Conservation (phyloP, 1,284 basidiomycete genomes). For the Exobasidium cylindrosporum region DNA sequence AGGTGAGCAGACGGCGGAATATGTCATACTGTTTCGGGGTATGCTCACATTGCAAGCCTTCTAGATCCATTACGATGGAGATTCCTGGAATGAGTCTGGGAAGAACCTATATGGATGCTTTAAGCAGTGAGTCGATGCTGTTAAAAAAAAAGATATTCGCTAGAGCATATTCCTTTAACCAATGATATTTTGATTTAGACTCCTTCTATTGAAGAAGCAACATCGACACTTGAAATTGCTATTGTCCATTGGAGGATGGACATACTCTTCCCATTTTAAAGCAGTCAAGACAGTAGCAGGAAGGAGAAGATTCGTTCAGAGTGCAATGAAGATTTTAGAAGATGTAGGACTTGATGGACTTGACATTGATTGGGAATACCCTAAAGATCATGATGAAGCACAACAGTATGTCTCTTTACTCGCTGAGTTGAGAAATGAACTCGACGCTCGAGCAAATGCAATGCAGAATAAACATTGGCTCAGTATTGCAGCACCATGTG, state of each 20-base stretch:
- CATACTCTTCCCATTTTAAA: conserved; percentile 53
- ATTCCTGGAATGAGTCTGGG: conserved; percentile 59
- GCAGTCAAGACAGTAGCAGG: conserved; percentile 33
- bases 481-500: conserved; percentile 77
- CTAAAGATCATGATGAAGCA: conserved; percentile 68
- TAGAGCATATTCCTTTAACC: too few species aligned
- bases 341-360: conserved; percentile 83
- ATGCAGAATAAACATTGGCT: conserved; percentile 64
- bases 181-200: too few species aligned
- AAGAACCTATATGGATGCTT: conserved; percentile 81
- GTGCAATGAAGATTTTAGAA: conserved; percentile 71
- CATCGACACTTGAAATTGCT: conserved; percentile 61
- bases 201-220: conserved; percentile 74
- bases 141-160: too few species aligned
- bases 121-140: too few species aligned
- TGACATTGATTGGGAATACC: conserved; percentile 78
- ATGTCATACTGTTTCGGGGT: too few species aligned
- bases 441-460: conserved; percentile 66
- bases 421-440: conserved; percentile 66
- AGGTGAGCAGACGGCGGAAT: too few species aligned
- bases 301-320: conserved; percentile 68
- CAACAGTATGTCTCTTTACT: conserved; percentile 70
- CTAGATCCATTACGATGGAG: conserved; percentile 63
- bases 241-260: conserved; percentile 57
- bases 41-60: too few species aligned